Percentiles rank a stretch among this genome's conserved stretches.
These are phyloP conservation scores for Globisporangium perplexum DNA, from an alignment of 352 stramenopile species.

Conservation along the genomic window DNA sequence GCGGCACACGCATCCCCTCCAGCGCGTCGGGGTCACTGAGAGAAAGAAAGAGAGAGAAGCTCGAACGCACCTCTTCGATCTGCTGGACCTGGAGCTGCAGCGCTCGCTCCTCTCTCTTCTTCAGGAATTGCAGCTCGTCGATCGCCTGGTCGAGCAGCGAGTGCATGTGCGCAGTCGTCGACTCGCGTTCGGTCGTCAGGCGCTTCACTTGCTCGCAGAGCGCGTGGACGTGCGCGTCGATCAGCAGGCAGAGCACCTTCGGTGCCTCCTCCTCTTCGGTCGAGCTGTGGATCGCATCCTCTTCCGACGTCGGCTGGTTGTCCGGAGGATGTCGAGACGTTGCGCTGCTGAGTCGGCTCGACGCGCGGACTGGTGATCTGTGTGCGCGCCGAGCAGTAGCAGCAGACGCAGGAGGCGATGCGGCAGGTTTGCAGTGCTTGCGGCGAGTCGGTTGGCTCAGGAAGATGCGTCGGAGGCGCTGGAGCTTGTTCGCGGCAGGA, in stretches of 20 bases:
- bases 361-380: background rate
- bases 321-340: background rate
- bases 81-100: constrained; percentile 38
- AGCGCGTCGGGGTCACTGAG: background rate
- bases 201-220: constrained; percentile 45
- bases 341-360: background rate
- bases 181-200: constrained; percentile 30
- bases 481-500: constrained; percentile 31
- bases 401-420: background rate
- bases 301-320: background rate
- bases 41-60: too few relatives aligned
- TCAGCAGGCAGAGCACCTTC: constrained; percentile 22
- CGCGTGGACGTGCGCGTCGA: constrained; percentile 40
- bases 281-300: background rate
- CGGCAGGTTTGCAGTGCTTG: background rate
- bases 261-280: constrained; percentile 4
- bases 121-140: constrained; percentile 47
- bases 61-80: constrained; percentile 40
- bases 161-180: constrained; percentile 41
- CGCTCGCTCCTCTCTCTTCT: constrained; percentile 40
- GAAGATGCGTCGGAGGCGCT: constrained; percentile 61
- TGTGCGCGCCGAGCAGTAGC: background rate
- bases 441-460: constrained; percentile 37
- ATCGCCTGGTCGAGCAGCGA: constrained; percentile 41
- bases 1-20: background rate